Evolutionary conservation across 176 grass and related monocot species (phyloP).

Genomic region (Tuctoria greenei): DNA sequence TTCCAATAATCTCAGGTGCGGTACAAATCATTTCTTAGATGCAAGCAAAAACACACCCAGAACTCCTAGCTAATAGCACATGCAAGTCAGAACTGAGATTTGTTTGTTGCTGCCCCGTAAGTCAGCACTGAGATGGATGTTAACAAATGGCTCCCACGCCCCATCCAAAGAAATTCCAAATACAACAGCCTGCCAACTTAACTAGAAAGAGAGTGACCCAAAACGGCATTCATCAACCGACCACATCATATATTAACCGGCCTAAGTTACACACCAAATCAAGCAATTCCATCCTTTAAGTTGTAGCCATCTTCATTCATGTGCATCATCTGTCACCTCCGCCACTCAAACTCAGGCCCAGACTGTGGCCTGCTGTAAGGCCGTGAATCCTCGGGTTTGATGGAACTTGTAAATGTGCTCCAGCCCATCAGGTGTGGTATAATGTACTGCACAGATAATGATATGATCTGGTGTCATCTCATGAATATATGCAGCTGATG

Average conservation of each 20-base stretch:
- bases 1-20: background rate
- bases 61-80: background rate
- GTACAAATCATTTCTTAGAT: background rate
- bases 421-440: slow-evolving; percentile 86
- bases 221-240: slow-evolving; percentile 11
- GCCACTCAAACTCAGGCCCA: slow-evolving; percentile 68
- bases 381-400: slow-evolving; percentile 56
- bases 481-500: background rate
- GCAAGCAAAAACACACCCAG: background rate
- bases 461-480: background rate
- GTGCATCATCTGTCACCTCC: slow-evolving; percentile 28
- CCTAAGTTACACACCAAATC: slow-evolving; percentile 17
- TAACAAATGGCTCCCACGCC: background rate
- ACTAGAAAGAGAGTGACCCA: background rate
- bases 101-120: background rate
- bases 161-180: background rate
- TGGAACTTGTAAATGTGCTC: slow-evolving; percentile 73
- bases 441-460: slow-evolving; percentile 66
- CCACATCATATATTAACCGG: background rate
- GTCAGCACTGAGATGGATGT: slow-evolving; percentile 17
- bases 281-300: slow-evolving; percentile 4
- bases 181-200: background rate
- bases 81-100: background rate
- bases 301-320: background rate
- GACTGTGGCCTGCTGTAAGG: slow-evolving; percentile 44